A percentile compares a stretch with the other conserved stretches of the same genome.
Evolutionary conservation across 352 stramenopile species (phyloP).

Genomic region (Halophytophthora batemanensis): DNA sequence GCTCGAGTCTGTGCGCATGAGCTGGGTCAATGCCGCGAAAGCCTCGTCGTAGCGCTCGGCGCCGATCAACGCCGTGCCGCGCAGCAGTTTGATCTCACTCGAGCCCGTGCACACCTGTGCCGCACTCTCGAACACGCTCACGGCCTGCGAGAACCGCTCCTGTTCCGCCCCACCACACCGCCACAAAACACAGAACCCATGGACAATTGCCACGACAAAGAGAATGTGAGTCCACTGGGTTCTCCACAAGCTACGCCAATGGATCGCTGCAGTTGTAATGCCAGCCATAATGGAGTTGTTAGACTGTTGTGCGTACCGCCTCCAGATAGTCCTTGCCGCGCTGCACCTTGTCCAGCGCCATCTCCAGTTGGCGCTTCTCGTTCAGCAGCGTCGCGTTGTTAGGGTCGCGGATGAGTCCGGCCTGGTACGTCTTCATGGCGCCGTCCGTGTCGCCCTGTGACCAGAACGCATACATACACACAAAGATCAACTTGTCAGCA

Average conservation of each 20-base stretch:
- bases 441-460: constrained; percentile 62
- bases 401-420: constrained; percentile 66
- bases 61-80: constrained; percentile 71
- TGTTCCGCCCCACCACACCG: constrained; percentile 5
- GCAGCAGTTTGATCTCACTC: constrained; percentile 68
- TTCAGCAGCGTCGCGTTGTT: constrained; percentile 76
- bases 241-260: no score
- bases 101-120: constrained; percentile 65
- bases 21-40: constrained; percentile 74
- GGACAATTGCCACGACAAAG: neutral
- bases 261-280: no score
- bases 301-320: constrained; percentile 30
- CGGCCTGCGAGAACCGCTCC: constrained; percentile 66
- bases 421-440: constrained; percentile 74
- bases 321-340: constrained; percentile 69
- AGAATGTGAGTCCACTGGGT: neutral
- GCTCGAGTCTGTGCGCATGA: constrained; percentile 83
- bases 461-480: constrained; percentile 3
- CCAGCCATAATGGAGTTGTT: neutral
- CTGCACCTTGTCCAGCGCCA: constrained; percentile 76
- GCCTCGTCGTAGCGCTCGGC: constrained; percentile 82
- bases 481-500: neutral
- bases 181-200: neutral
- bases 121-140: constrained; percentile 68
- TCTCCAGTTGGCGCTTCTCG: constrained; percentile 77